Evolutionary conservation across 1,139 yeast species (phyloP).

Genomic region (Nadsonia starkeyi-henricii): DNA sequence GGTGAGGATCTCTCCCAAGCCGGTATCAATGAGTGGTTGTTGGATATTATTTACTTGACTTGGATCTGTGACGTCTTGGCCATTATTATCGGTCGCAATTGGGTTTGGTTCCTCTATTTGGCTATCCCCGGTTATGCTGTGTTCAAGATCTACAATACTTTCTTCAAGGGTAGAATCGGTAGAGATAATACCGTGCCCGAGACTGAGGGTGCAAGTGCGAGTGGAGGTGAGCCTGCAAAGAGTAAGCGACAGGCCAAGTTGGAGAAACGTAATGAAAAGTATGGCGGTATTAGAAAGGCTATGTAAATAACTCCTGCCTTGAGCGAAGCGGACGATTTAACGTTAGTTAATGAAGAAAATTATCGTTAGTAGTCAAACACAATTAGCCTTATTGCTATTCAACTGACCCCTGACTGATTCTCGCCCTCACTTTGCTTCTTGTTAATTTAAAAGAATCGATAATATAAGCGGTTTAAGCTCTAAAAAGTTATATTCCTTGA

Average conservation of each 20-base stretch:
- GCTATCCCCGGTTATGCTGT: slow-evolving; percentile 39
- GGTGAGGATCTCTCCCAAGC: slow-evolving; percentile 55
- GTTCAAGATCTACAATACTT: slow-evolving; percentile 33
- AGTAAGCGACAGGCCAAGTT: slow-evolving; percentile 42
- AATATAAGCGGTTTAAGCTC: no score
- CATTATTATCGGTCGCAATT: slow-evolving; percentile 40
- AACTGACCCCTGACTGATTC: no score
- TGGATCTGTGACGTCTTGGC: slow-evolving; percentile 46
- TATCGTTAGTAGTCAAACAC: no score
- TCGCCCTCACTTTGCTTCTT: no score
- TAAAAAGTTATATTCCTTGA: no score
- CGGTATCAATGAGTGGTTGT: slow-evolving; percentile 66
- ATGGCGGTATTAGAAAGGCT: slow-evolving; percentile 27
- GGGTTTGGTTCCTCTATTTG: slow-evolving; percentile 44
- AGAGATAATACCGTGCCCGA: slow-evolving; percentile 6
- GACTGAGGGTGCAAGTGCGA: slow-evolving; percentile 9
- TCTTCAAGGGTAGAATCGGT: slow-evolving; percentile 10
- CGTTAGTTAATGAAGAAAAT: no score
- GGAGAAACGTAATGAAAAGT: slow-evolving; percentile 35
- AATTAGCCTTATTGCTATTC: no score
- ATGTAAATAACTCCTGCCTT: no score
- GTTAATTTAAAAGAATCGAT: no score
- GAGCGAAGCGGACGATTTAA: no score
- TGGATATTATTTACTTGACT: slow-evolving; percentile 62
- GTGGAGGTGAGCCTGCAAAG: slow-evolving; percentile 18